phyloP scores from a whole-genome alignment of 306 rosid species.

The Fagus crenata region DNA sequence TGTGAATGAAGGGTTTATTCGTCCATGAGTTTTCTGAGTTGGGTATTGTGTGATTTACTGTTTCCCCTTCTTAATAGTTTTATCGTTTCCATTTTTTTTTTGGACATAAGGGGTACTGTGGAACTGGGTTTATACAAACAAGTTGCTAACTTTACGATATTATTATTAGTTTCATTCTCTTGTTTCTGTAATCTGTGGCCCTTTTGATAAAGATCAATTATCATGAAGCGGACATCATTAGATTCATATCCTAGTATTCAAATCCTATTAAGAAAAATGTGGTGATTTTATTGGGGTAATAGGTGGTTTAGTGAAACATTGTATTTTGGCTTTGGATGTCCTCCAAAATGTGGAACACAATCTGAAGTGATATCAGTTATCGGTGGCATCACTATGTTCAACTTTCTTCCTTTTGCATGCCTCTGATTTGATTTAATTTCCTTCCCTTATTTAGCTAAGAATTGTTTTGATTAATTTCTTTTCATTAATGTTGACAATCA shows the following conservation, averaged over 20 bases:
- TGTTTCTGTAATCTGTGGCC: neutral
- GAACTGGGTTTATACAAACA: neutral
- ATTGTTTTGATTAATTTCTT: constrained; percentile 4
- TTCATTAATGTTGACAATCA: constrained; percentile 23
- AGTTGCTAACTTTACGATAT: neutral
- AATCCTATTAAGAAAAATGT: no score
- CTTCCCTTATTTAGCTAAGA: neutral
- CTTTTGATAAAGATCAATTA: neutral
- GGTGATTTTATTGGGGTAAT: neutral
- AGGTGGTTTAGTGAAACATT: neutral
- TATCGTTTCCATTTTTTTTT: neutral
- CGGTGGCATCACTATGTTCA: neutral
- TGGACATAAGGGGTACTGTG: neutral
- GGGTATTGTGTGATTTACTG: neutral
- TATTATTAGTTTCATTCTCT: neutral
- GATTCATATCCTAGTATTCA: no score
- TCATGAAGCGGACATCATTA: no score
- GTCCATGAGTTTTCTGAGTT: neutral
- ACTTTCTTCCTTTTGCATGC: neutral
- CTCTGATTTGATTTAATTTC: neutral
- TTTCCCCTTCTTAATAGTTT: neutral
- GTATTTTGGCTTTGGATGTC: neutral
- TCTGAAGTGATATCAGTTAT: neutral
- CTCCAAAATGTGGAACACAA: neutral
- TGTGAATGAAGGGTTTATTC: neutral